phyloP scores from a whole-genome alignment of 352 stramenopile genomes.

The Peronospora belbahrii region DNA sequence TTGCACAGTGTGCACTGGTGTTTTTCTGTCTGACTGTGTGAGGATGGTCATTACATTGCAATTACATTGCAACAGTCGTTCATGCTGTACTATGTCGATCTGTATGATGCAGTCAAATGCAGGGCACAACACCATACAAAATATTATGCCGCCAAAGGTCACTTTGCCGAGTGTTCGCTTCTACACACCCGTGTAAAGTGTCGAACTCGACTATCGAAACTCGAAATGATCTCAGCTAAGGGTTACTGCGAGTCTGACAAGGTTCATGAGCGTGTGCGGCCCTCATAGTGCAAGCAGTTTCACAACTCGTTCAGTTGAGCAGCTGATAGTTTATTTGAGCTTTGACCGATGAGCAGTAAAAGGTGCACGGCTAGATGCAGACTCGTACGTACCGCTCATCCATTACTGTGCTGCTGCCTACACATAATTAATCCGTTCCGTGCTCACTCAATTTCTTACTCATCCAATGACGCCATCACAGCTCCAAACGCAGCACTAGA shows the following conservation, averaged over 20 bases:
- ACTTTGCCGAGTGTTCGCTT: slow-evolving; percentile 54
- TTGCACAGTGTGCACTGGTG: too few relatives aligned
- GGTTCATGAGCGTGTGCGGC: slow-evolving; percentile 51
- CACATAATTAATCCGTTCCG: background rate
- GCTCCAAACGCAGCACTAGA: slow-evolving; percentile 62
- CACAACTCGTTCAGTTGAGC: slow-evolving; percentile 72
- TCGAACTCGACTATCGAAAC: too few relatives aligned
- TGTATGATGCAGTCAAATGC: slow-evolving; percentile 57
- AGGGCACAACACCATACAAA: slow-evolving; percentile 79
- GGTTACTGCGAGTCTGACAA: slow-evolving; percentile 48
- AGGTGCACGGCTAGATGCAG: too few relatives aligned
- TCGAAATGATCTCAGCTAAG: slow-evolving; percentile 51
- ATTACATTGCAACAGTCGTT: slow-evolving; percentile 49
- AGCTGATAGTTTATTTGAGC: slow-evolving; percentile 77
- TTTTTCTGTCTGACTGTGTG: too few relatives aligned
- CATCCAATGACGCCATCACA: slow-evolving; percentile 58
- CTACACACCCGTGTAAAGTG: too few relatives aligned
- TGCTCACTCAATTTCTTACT: slow-evolving; percentile 3
- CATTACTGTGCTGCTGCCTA: background rate
- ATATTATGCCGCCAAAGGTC: slow-evolving; percentile 62
- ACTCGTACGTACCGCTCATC: background rate
- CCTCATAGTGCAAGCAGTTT: slow-evolving; percentile 51
- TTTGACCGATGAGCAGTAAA: slow-evolving; percentile 70
- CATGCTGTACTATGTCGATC: slow-evolving; percentile 63
- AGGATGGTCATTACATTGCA: too few relatives aligned